phyloP scores from a whole-genome alignment of 208 protist species.

The Strigomonas culicis region DNA sequence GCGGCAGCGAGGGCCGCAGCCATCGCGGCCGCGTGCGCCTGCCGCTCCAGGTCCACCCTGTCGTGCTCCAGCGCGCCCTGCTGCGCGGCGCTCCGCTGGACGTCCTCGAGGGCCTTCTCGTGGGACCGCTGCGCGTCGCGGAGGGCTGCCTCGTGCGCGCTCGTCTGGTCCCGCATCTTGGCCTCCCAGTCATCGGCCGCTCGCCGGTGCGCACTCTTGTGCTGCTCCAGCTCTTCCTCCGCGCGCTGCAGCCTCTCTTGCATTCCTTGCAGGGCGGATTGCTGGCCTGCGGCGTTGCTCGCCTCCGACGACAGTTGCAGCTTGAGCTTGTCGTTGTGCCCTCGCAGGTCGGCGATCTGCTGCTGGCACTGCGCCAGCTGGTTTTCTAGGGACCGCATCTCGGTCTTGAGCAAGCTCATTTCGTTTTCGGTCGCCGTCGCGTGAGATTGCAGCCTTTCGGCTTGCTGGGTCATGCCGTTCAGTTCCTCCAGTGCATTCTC shows the following conservation, averaged over 20 bases:
- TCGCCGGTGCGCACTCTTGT: not conserved
- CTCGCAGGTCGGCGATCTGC: not conserved
- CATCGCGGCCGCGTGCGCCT: conserved; percentile 5
- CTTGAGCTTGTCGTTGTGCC: not conserved
- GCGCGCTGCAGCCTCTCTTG: not conserved
- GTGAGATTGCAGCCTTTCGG: conserved; percentile 21
- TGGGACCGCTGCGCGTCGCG: conserved; percentile 14
- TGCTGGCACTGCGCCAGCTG: conserved; percentile 7
- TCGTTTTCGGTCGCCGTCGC: conserved; percentile 23
- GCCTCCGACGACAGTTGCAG: conserved; percentile 7
- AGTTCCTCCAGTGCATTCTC: conserved; percentile 6
- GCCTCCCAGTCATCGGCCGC: not conserved
- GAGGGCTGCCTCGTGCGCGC: not conserved
- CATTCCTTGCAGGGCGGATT: conserved; percentile 14
- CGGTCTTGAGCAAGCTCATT: conserved; percentile 21
- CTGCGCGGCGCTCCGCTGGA: conserved; percentile 5
- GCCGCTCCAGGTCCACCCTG: conserved; percentile 10
- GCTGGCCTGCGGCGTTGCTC: conserved; percentile 1
- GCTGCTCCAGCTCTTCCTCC: not conserved
- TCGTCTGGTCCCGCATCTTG: not conserved
- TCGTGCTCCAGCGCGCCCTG: conserved; percentile 5
- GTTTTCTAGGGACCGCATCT: conserved; percentile 8
- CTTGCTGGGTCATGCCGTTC: conserved; percentile 16
- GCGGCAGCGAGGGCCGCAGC: conserved; percentile 13
- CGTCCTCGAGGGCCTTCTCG: conserved; percentile 21